Evolutionary conservation across 2,329 filamentous ascomycete genomes (phyloP), one percentile per base, ranked within the genome.

Genomic region (Colletotrichum caudatum): DNA sequence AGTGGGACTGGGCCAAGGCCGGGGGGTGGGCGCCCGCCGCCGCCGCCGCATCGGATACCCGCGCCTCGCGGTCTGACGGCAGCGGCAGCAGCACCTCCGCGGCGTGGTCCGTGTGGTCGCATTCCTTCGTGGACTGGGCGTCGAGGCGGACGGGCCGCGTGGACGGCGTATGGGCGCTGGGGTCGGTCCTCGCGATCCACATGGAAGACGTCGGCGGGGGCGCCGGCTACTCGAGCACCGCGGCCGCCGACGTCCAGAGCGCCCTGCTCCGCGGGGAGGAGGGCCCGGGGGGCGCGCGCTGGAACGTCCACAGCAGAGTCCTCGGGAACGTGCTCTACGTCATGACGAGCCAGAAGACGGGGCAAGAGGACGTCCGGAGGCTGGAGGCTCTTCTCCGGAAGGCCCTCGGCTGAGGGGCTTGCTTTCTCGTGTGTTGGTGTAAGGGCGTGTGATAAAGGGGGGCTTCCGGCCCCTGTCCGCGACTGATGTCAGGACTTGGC

Each of bases 91-190:
- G 0, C 23, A 3, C 39, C 1, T 11, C 46, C 2, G 33, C 48
- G 5, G 76, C 85, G 1, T 95, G 92, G 92, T 94, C 92, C 68
- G 87, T 90, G 70, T 96, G 93, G 93, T 89, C 90, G 0, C 84
- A 84, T 1, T 78, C 81, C 0, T 88, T 94, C 37, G 82, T 95
- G 1, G 79, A 82, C 2, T 78, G 82, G 16, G 76, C 95, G 2
- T 94, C 92, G 5, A 81, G 75, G 20, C 76, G 85, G 26, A 84
- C 84, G 2, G 73, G 81, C 0, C 80, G 83, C 0, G 89, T 96
- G 0, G 84, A 89, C 3, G 89, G 91, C 9, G 89, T 92, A 0
- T 93, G 93, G 82, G 91, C 93, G 0, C 81, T 96, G 1, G 94
- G 94, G 0, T 92, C 89, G 2, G 92, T 96, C 1, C 83, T 96